Conservation (phyloP, 2,329 filamentous ascomycete genomes). For the Sarocladiaceae sp. region DNA sequence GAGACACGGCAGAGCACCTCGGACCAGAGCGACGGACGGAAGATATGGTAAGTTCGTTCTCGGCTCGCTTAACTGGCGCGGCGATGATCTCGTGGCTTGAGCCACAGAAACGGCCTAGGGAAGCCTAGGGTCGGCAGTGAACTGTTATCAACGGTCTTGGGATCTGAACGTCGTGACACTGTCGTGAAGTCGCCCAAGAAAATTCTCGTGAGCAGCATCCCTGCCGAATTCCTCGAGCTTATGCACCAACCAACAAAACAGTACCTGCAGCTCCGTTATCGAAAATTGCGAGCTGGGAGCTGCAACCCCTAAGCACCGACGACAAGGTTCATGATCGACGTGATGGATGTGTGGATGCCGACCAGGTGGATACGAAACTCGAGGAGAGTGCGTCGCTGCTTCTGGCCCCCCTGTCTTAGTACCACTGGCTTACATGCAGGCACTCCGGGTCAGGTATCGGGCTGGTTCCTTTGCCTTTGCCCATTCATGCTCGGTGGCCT, state of each 20-base stretch:
- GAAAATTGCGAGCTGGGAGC: too few relatives aligned
- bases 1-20: conserved; percentile 1
- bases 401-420: background rate
- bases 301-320: background rate
- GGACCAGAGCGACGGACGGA: too few relatives aligned
- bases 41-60: too few relatives aligned
- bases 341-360: conserved; percentile 1
- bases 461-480: background rate
- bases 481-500: background rate
- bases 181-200: background rate
- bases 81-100: too few relatives aligned
- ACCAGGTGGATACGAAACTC: too few relatives aligned
- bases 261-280: background rate
- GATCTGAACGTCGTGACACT: too few relatives aligned
- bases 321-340: background rate
- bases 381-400: too few relatives aligned
- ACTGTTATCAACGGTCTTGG: too few relatives aligned
- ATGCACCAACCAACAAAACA: background rate
- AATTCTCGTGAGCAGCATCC: background rate
- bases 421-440: background rate
- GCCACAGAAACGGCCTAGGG: too few relatives aligned
- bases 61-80: too few relatives aligned
- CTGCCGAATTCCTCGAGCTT: background rate
- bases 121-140: too few relatives aligned
- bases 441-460: background rate